Conservation (phyloP, 1,284 basidiomycete species). For the Inonotus obliquus region DNA sequence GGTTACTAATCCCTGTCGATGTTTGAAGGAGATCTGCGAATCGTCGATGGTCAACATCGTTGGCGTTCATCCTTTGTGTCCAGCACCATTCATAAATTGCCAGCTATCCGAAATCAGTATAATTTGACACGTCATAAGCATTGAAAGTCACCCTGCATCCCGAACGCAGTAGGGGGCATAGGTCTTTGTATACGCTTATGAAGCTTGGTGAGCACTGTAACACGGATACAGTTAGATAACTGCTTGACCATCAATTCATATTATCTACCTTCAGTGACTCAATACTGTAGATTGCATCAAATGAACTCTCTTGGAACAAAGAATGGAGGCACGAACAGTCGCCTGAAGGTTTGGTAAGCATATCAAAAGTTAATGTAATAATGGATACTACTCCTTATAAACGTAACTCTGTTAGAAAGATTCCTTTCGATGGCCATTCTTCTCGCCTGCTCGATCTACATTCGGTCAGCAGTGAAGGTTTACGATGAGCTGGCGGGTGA, state of each 20-base stretch:
- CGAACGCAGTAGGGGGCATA: not conserved
- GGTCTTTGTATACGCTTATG: not conserved
- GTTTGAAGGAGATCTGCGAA: not conserved
- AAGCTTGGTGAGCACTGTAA: not conserved
- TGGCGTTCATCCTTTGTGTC: not conserved
- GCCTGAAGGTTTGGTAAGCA: not conserved
- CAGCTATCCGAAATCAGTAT: not conserved
- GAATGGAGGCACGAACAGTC: not conserved
- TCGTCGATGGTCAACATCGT: not conserved
- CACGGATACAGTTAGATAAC: not conserved
- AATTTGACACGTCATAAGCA: too few relatives aligned
- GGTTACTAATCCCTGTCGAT: not conserved
- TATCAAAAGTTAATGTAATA: not conserved
- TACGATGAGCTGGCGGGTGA: too few relatives aligned
- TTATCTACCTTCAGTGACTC: not conserved
- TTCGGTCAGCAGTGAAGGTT: too few relatives aligned
- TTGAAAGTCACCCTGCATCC: not conserved
- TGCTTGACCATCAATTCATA: not conserved
- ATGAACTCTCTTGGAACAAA: not conserved
- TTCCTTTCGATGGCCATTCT: not conserved
- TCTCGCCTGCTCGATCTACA: not conserved
- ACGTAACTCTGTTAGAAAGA: not conserved
- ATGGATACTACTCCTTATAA: not conserved
- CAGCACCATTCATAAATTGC: not conserved
- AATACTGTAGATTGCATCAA: not conserved